These are phyloP conservation scores for Gastrolobium bilobum DNA, from an alignment of 306 rosid genomes.

Conservation along the genomic window DNA sequence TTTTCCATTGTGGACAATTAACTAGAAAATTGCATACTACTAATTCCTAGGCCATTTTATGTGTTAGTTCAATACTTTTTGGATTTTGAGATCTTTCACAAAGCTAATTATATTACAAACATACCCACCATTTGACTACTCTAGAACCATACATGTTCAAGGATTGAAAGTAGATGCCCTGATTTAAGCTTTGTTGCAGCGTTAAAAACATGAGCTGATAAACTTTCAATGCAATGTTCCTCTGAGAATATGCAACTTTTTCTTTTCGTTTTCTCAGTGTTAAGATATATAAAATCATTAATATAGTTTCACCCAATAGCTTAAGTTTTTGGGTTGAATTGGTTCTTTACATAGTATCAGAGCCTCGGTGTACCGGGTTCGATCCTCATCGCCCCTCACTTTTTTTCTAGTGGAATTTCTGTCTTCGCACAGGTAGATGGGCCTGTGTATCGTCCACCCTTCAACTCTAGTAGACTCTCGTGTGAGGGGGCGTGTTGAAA, in stretches of 20 bases:
- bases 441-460: too few species aligned
- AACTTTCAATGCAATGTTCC: background rate
- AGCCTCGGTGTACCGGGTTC: too few species aligned
- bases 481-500: too few species aligned
- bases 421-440: too few species aligned
- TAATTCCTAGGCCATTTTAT: conserved; percentile 20
- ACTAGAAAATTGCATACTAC: background rate
- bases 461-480: too few species aligned
- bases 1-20: background rate
- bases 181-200: conserved; percentile 7
- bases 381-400: too few species aligned
- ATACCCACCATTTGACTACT: conserved; percentile 1
- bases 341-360: too few species aligned
- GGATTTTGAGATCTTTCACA: background rate
- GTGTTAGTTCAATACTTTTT: background rate
- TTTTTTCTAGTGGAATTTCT: too few species aligned
- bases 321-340: too few species aligned
- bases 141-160: conserved; percentile 1
- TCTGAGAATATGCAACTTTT: background rate
- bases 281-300: too few species aligned
- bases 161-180: conserved; percentile 1
- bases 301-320: too few species aligned
- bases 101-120: background rate
- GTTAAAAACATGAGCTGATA: background rate
- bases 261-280: background rate